phyloP scores from a whole-genome alignment of 352 stramenopile species.

The Phytopythium cucurbitacearum region DNA sequence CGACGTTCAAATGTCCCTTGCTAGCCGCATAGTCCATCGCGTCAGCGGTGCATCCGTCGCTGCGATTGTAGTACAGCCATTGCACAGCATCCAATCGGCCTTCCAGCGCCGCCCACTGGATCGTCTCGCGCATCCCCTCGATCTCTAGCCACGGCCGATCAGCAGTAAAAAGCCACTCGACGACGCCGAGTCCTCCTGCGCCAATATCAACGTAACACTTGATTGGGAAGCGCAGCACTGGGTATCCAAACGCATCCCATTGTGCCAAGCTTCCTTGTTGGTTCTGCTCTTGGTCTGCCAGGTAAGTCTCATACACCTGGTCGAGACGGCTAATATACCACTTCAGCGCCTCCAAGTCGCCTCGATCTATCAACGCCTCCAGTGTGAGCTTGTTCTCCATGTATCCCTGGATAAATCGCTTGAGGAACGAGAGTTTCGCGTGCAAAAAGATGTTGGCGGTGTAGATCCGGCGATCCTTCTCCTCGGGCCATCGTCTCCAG shows the following conservation, averaged over 20 bases:
- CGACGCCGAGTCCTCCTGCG: no score
- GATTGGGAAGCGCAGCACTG: no score
- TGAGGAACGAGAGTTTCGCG: background rate
- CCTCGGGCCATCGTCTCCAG: background rate
- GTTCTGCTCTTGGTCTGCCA: no score
- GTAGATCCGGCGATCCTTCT: background rate
- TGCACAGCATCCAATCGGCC: slow-evolving; percentile 21
- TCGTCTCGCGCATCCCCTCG: background rate
- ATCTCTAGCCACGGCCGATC: background rate
- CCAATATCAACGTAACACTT: no score
- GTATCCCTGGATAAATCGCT: background rate
- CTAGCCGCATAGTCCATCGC: slow-evolving; percentile 22
- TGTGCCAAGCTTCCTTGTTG: background rate
- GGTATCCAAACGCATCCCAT: background rate
- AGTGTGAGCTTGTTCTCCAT: background rate
- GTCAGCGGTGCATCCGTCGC: slow-evolving; percentile 16
- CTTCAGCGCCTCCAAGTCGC: background rate
- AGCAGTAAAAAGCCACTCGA: background rate
- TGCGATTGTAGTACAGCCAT: slow-evolving; percentile 26
- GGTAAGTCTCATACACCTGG: background rate
- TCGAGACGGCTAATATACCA: background rate
- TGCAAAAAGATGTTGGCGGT: background rate
- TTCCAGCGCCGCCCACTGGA: slow-evolving; percentile 15
- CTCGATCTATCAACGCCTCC: background rate
- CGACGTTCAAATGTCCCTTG: slow-evolving; percentile 21